Evolutionary conservation across 345 rosid genomes (phyloP), one percentile per base, ranked within the genome.

Genomic region (Salix dunnii): DNA sequence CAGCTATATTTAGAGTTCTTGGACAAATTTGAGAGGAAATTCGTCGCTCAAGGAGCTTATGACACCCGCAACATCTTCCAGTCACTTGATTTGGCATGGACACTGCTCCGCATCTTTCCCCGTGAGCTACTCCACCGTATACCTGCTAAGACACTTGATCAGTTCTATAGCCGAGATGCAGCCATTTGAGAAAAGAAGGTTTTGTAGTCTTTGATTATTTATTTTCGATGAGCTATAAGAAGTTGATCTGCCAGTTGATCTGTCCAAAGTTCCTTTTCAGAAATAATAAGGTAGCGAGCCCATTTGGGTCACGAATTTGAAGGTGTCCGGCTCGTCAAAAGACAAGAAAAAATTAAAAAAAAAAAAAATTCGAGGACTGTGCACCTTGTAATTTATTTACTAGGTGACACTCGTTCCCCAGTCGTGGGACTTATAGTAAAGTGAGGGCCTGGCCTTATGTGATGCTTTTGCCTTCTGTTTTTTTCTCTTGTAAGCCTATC

Each of bases 101-200:
- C 97, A 6, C 83, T 96, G 70, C 99, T 96, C 58, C 98, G 97
- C 73, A 93, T 96, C 83, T 96, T 96, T 85, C 99, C 99, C 0
- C 97, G 99, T 20, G 98, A 96, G 83, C 96, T 96, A 76, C 99
- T 93, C 77, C 97, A 93, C 72, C 96, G 99, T 83, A 92, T 96
- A 74, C 99, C 99, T 14, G 99, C 97, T 6, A 96, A 96, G 87
- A 92, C 96, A 11, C 91, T 96, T 0, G 99, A 96, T 68, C 90
- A 75, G 61, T 96, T 68, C 87, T 96, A 96, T 84, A 93, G 91
- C 82, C 90, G 97, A 60, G 97, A 95, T 73, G 79, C 90, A 43
- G 68, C 85, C 65, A 87, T 84, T 58, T 90, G 84, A 86, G 78
- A 51, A 61, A 61, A 27, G n/a, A 53, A 40, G 68, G 3, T 43